Conservation (phyloP, 768 basidiomycete genomes). For the Mycena haematopus region DNA sequence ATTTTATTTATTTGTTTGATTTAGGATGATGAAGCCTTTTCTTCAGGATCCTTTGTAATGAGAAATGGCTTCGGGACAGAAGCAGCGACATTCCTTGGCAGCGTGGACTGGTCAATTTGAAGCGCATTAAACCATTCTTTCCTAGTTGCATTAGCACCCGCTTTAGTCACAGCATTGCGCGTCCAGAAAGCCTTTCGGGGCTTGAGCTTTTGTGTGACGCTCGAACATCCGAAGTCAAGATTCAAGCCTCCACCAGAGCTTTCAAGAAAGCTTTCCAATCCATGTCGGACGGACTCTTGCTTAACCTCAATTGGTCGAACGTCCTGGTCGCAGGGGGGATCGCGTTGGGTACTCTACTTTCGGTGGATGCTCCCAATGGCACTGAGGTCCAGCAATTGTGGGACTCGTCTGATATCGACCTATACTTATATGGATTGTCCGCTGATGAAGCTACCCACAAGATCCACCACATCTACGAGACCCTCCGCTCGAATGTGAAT, state of each 20-base stretch:
- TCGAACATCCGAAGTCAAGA: neutral
- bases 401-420: constrained; percentile 5
- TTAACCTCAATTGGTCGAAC: constrained; percentile 26
- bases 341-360: constrained; percentile 20
- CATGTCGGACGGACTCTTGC: constrained; percentile 22
- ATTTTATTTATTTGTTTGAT: no score
- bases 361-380: neutral
- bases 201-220: neutral
- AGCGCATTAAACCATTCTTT: neutral
- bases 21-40: neutral
- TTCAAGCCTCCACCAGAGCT: neutral
- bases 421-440: constrained; percentile 7
- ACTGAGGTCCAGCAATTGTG: neutral
- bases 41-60: constrained; percentile 3
- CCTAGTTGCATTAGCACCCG: neutral
- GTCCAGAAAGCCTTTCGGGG: neutral
- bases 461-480: constrained; percentile 2
- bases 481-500: constrained; percentile 1
- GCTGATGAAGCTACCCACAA: constrained; percentile 3
- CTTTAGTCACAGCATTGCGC: neutral
- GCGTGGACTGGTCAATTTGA: constrained; percentile 1
- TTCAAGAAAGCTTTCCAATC: neutral
- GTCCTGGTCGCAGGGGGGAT: constrained; percentile 27
- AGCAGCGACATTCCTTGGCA: neutral
- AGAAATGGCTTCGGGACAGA: constrained; percentile 4